Evolutionary conservation across 768 basidiomycete species (phyloP), one percentile per base, ranked within the genome.

Genomic region (Leccinum broughii): DNA sequence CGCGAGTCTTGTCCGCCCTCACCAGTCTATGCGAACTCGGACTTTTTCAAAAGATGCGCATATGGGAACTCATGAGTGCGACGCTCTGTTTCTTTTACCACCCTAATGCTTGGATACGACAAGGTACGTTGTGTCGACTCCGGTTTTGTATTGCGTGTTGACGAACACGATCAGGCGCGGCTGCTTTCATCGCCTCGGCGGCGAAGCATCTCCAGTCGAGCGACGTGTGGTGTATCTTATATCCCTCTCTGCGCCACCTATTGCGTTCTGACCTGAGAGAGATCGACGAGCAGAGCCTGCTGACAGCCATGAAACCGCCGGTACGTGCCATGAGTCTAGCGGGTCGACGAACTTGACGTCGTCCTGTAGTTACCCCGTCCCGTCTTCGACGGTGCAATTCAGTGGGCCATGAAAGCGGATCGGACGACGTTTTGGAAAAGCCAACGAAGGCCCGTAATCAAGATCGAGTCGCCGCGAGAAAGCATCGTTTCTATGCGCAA

Each of bases 151-250:
- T n/a, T 6, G n/a, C 26, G 54, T 17, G 58, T 51, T 63, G 7
- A 63, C 46, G 15, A 44, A 44, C n/a, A 41, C 55, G 28, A 62
- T 9, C 62, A 96, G 95, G 91, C 24, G 86, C 95, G 17, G 87
- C 86, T 13, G 87, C 92, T 0, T 95, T 99, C 71, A 88, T 98
- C 49, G 88, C 92, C 2, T 87, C 93, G 4, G 89, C 93, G 9
- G 88, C 90, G 2, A 86, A 87, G 48, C 88, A 91, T 63, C 82
- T 99, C 6, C 90, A 90, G 0, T 74, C 80, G 3, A 94, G 93
- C 56, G 97, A 99, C 69, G 87, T 93, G 22, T 98, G 97, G 96
- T 98, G 95, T 68, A 96, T 98, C 46, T 74, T 99, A 9, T 98
- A 98, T 66, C 96, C 97, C 0, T 92, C 90, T 0, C 75, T 98